phyloP scores from a whole-genome alignment of 805 yeast species.

The Starmerella etchellsii region DNA sequence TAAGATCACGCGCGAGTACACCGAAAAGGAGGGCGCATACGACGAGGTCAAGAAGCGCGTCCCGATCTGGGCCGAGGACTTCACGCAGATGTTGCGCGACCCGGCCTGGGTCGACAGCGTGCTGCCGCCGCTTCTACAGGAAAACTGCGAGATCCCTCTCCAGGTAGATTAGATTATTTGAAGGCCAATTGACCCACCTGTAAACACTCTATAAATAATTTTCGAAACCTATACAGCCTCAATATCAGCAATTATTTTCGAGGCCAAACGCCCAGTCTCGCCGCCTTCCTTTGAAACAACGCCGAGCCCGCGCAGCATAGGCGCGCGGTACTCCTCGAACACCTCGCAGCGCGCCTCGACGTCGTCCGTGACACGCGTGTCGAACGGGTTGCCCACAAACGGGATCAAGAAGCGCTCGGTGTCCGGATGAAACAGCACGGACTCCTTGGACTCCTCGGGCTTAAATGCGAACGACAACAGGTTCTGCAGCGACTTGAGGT shows the following conservation, averaged over 20 bases:
- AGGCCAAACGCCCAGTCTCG: constrained; percentile 14
- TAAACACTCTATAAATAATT: background rate
- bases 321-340: constrained; percentile 5
- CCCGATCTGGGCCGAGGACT: constrained; percentile 45
- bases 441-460: background rate
- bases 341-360: constrained; percentile 20
- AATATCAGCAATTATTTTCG: constrained; percentile 2
- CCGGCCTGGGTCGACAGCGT: constrained; percentile 56
- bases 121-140: constrained; percentile 3
- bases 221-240: background rate
- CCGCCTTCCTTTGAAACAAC: constrained; percentile 12
- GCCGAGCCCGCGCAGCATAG: constrained; percentile 10
- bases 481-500: constrained; percentile 16
- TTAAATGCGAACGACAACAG: constrained; percentile 17
- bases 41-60: constrained; percentile 33
- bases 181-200: too few relatives aligned
- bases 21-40: constrained; percentile 51
- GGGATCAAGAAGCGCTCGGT: constrained; percentile 13
- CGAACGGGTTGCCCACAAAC: constrained; percentile 15
- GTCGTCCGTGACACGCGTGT: constrained; percentile 19
- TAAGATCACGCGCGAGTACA: constrained; percentile 61
- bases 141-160: background rate
- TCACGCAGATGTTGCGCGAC: constrained; percentile 59
- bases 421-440: constrained; percentile 13
- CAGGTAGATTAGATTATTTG: too few relatives aligned